Base-by-base conservation (phyloP, 768 basidiomycete species). In the Hemileccinum rubropunctum region DNA sequence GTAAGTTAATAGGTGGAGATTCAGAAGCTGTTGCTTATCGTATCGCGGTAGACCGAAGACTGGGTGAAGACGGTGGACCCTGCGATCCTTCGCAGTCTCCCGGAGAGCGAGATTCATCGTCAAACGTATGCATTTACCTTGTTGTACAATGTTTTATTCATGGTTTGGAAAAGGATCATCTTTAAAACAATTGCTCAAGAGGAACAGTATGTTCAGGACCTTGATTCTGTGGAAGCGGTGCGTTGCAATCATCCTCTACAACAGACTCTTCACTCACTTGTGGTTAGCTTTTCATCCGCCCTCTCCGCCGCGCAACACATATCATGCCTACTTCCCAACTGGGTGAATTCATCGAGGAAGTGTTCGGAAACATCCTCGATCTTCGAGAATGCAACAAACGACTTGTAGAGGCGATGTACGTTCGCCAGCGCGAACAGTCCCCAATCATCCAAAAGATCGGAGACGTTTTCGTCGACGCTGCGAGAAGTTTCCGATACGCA, bases 141-240 rank as follows among this genome's bases (percentile, higher is more conserved):
- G 20, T 50, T 28, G 14, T 34, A 18, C 21, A 2, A n/a, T n/a
- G 18, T 17, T 47, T 27, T 40, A 12, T 47, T 54, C 14, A 54
- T 35, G 5, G 38, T 41, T 26, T 20, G 41, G 30, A 37, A 17
- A 52, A 80, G 80, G 37, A 78, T 85, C 60, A 95, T 99, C 48
- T 85, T 88, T 63, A 92, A 91, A 62, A 79, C 95, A 33, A 90
- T 98, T 56, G 77, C 77, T 55, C 86, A 91, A 58, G 95, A 98
- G 64, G 84, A 91, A 56, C 87, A 92, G 61, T 97, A 95, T 63
- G 72, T 92, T 37, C 83, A 85, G 48, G 95, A 99, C 61, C 77
- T 99, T 8, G 86, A 91, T 51, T 76, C 84, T 2, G 80, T 97
- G 38, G 91, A 95, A 62, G 73, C 78, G 14, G 83, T 88, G 76